Base-by-base conservation (phyloP, 148 eudicot species). In the Persicaria maculosa region DNA sequence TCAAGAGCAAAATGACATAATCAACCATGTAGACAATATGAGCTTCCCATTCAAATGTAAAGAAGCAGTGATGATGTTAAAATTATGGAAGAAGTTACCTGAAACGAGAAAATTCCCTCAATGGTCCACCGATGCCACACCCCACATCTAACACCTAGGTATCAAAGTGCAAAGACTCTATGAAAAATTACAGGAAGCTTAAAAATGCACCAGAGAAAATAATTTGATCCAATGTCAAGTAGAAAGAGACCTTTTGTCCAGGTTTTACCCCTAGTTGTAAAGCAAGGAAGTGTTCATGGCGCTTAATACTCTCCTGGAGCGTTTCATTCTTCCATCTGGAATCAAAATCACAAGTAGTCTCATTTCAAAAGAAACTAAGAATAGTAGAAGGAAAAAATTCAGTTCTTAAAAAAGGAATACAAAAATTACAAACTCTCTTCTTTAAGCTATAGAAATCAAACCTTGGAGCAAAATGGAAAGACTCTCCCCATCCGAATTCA, bases 401-500 rank as follows among this genome's bases (percentile, higher is more conserved):
- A 31, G 40, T 31, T 31, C 40, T 31, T 10, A 52, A 10, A 52
- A 10, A 9, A 52, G 57, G 40, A 9, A 15, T 12, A 12, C 47
- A 46, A 1, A 16, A 8, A 15, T 47, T 9, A 50, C 57, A 50
- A 14, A 45, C 5, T 16, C 11, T 16, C 14, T 52, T 52, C n/a
- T 9, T 16, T 9, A 52, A 9, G n/a, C 14, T 9, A 10, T 15
- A 57, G 57, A 52, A 73, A 40, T 14, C 44, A 16, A 44, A 91
- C 97, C 98, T 91, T 78, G 84, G 89, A 16, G 98, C 97, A 85
- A 93, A 93, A 79, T 93, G 98, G 82, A 93, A 93, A 46, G 98
- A 91, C 80, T 93, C 98, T 80, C 98, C 98, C 98, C 98, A 93
- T 72, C 97, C 98, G 83, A 88, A 91, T 81, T 93, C 98, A 53